A percentile compares a stretch with the other conserved stretches of the same genome.
These are phyloP conservation scores for Pythium insidiosum DNA, from an alignment of 352 stramenopile species.

Conservation along the genomic window DNA sequence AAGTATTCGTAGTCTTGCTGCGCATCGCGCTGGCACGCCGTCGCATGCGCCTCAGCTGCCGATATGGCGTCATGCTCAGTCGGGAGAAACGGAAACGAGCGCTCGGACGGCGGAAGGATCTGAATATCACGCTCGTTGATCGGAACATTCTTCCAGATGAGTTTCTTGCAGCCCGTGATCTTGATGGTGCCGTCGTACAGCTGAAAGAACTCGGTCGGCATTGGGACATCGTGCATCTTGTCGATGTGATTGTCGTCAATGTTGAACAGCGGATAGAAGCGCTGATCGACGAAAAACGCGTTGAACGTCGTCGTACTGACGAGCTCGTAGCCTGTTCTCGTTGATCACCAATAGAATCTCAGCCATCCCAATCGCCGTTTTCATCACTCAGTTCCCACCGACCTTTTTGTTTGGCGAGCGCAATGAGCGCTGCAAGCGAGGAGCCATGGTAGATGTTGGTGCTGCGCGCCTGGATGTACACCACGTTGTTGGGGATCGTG, in stretches of 20 bases:
- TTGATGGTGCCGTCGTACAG: conserved; percentile 79
- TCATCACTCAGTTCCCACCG: too few relatives aligned
- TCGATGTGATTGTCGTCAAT: conserved; percentile 54
- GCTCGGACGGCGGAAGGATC: conserved; percentile 13
- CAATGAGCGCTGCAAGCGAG: conserved; percentile 55
- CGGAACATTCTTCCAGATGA: conserved; percentile 47
- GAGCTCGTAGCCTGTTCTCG: conserved; percentile 32
- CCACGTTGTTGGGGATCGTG: conserved; percentile 68
- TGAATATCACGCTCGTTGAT: conserved; percentile 20
- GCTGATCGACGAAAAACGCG: conserved; percentile 54
- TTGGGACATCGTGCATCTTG: conserved; percentile 54
- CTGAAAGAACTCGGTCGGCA: conserved; percentile 75
- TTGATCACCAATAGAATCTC: conserved; percentile 1
- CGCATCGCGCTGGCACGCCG: neutral
- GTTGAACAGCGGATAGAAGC: conserved; percentile 20
- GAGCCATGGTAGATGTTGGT: conserved; percentile 51
- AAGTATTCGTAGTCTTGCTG: conserved; percentile 5
- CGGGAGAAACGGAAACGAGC: conserved; percentile 17
- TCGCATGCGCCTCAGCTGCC: neutral
- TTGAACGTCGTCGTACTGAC: conserved; percentile 75
- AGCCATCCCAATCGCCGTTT: too few relatives aligned
- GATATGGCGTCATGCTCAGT: conserved; percentile 7
- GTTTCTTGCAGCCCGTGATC: conserved; percentile 56
- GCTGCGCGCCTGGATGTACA: conserved; percentile 55
- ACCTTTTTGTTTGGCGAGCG: conserved; percentile 35